These are phyloP conservation scores for Senecio squalidus DNA, from an alignment of 140 eudicot species.

Conservation along the genomic window DNA sequence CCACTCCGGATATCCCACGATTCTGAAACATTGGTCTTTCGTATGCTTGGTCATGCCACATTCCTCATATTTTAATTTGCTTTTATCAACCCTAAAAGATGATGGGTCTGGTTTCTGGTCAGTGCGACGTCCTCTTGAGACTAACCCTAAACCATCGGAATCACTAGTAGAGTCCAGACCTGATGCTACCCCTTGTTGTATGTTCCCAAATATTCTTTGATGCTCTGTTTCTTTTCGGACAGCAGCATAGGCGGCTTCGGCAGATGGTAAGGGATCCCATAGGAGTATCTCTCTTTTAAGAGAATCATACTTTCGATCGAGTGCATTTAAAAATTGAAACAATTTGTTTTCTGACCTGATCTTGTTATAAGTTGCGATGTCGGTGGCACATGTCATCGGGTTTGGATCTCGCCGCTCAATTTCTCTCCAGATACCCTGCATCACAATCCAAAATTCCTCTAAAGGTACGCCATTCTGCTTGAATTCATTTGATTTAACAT, in stretches of 20 bases:
- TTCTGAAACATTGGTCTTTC: neutral
- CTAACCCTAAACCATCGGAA: neutral
- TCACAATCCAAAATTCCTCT: neutral
- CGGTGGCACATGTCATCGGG: neutral
- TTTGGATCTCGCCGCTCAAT: neutral
- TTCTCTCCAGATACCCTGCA: neutral
- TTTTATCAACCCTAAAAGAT: constrained; percentile 1
- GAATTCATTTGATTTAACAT: neutral
- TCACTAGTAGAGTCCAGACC: neutral
- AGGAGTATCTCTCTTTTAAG: constrained; percentile 2
- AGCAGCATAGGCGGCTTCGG: neutral
- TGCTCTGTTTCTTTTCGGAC: neutral
- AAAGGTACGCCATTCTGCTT: neutral
- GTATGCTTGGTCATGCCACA: neutral
- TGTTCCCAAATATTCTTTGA: too few relatives aligned
- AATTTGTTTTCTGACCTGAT: neutral
- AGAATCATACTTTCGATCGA: constrained; percentile 1
- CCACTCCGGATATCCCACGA: neutral
- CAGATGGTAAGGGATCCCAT: neutral
- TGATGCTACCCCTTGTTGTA: neutral
- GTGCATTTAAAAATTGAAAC: constrained; percentile 1
- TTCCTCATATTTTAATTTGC: neutral
- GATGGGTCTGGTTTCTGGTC: neutral
- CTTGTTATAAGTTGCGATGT: neutral
- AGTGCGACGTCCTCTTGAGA: neutral